Base-by-base conservation (phyloP, 306 rosid genomes). In the Spatholobus suberectus region DNA sequence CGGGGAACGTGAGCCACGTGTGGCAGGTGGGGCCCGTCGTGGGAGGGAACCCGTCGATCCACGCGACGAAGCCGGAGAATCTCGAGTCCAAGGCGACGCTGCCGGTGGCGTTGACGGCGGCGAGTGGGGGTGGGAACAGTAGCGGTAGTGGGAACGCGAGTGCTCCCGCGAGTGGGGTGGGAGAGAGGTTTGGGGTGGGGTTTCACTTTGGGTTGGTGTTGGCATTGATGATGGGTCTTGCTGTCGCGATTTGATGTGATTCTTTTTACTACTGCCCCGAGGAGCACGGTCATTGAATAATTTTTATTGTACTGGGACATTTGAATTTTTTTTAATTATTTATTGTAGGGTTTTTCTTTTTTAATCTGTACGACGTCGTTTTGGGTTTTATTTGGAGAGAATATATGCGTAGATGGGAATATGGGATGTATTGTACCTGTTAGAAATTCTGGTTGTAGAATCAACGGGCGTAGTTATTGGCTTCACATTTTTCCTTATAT, bases 1-100 rank as follows among this genome's bases (percentile, higher is more conserved):
- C 74, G 6, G 73, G 29, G 5, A 69, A 49, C 34, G 4, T 90
- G 15, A 90, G 67, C 38, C 93, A 90, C 26, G 79, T 92, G 0
- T 94, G 98, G 98, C 98, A 94, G 79, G 97, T 87, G 26, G 98
- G 98, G 0, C 86, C 97, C 18, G 82, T 87, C 1, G 3, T 5
- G 9, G 18, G 15, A 3, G 88, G 87, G 0, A 47, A 0, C 3
- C 88, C 85, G 0, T 1, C 0, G 0, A 32, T 1, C 2, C 98
- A 94, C 26, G 73, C 0, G 0, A 5, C 49, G 0, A 0, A 1
- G 3, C 0, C n/a, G 11, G 58, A 68, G 1, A 93, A 89, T 55
- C 82, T 86, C 0, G 1, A 3, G 0, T 20, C 96, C 0, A 73
- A 13, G 29, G 73, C 59, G 5, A 1, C 10, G 0, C 46, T 86